Evolutionary conservation across 192 early-diverging fungal species (phyloP), one percentile per base, ranked within the genome.

Genomic region (Coemansia guatemalensis): DNA sequence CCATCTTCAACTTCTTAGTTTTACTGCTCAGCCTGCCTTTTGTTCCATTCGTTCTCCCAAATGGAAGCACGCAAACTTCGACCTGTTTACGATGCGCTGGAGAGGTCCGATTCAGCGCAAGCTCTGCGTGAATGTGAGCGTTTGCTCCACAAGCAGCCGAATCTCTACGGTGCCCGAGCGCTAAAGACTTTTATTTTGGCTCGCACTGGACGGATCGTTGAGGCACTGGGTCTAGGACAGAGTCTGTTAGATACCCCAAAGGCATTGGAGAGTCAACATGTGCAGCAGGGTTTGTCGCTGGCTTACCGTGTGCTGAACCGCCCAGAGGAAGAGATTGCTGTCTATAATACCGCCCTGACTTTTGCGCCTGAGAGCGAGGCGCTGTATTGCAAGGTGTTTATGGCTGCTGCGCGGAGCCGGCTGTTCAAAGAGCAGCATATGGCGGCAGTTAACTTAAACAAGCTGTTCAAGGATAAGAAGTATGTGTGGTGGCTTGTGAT

Each of bases 401-500:
- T 95, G 91, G 87, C 87, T 0, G 75, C 94, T 29, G 90, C 89
- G 1, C 82, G 90, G 48, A 86, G 63, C 26, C 51, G 78, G 3
- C 83, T 93, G 81, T 86, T 76, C 47, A 89, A 63, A 53, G 72
- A 74, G 47, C 62, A 72, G 39, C 63, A 65, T 44, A 60, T 89
- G 84, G 88, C 86, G 6, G 92, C 94, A 0, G 72, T 96, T 39
- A 89, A 88, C 53, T 71, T 98, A 44, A 87, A 91, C 64, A 92
- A 93, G 65, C 73, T 82, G 48, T 94, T 90, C 66, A 92, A 91
- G 67, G 71, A 84, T 30, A 76, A 85, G 65, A 88, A 86, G 53
- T 93, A 95, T 74, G 82, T 92, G 65, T 93, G 94, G 77, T 98
- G 93, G 94, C 85, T 88, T 0, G 87, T 94, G 44, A 87, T 91